Percentiles rank a stretch among this genome's conserved stretches.
Evolutionary conservation across 176 grass and related monocot species (phyloP).

Genomic region (Rhynchospora breviuscula): DNA sequence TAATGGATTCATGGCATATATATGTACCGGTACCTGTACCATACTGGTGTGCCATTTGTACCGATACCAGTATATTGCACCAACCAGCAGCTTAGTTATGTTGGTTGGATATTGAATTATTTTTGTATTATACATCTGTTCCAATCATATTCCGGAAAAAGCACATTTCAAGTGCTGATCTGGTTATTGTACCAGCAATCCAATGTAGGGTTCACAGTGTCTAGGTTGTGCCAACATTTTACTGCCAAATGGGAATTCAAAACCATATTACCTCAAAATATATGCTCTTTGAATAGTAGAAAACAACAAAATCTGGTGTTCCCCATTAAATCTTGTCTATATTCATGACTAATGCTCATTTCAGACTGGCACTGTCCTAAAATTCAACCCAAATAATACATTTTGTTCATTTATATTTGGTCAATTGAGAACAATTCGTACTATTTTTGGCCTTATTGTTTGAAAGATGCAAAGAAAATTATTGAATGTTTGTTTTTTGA

Average conservation of each 20-base stretch:
- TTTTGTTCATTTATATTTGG: not conserved
- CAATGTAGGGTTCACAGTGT: not conserved
- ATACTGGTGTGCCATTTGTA: not conserved
- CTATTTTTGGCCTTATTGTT: slow-evolving; percentile 18
- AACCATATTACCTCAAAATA: not conserved
- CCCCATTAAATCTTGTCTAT: not conserved
- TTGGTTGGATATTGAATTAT: not conserved
- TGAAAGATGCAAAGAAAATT: not conserved
- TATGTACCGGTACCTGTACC: not conserved
- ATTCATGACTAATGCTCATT: not conserved
- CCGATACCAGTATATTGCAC: not conserved
- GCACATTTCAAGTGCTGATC: not conserved
- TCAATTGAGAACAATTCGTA: slow-evolving; percentile 22
- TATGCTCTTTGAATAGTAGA: not conserved
- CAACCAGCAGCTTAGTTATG: not conserved
- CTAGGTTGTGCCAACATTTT: not conserved
- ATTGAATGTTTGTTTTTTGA: not conserved
- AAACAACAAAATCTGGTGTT: slow-evolving; percentile 10
- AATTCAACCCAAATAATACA: slow-evolving; percentile 24
- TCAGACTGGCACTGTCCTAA: not conserved
- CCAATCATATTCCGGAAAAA: not conserved
- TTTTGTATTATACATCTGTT: not conserved
- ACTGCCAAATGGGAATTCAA: not conserved
- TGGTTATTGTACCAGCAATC: not conserved
- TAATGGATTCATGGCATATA: not conserved